These are phyloP conservation scores for Globisporangium carolinianum DNA, from an alignment of 352 stramenopile species.

Conservation along the genomic window DNA sequence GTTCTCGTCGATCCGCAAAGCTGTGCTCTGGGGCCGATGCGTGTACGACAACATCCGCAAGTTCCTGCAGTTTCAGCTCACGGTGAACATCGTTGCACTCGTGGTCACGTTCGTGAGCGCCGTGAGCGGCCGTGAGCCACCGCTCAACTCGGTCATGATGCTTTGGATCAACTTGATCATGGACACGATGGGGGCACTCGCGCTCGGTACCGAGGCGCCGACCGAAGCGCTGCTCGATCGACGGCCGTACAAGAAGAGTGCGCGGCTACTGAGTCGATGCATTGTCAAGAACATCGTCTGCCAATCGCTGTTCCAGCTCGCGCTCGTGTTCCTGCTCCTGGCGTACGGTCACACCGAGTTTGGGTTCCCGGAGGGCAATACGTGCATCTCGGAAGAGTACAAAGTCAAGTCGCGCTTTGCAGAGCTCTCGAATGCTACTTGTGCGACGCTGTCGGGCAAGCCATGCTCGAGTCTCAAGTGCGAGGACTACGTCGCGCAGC, in stretches of 20 bases:
- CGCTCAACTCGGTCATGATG: conserved; percentile 84
- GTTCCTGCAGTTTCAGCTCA: conserved; percentile 82
- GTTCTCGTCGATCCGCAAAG: conserved; percentile 78
- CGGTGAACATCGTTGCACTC: conserved; percentile 78
- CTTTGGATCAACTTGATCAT: conserved; percentile 88
- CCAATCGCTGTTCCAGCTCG: conserved; percentile 69
- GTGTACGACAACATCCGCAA: conserved; percentile 86
- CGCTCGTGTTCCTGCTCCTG: conserved; percentile 81
- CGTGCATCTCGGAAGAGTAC: conserved; percentile 37
- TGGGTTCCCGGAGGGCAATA: conserved; percentile 50
- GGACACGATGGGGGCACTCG: conserved; percentile 75
- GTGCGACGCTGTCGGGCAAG: conserved; percentile 36
- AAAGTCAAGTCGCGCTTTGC: conserved; percentile 43
- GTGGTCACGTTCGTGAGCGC: conserved; percentile 74
- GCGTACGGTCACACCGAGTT: conserved; percentile 49
- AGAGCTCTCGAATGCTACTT: conserved; percentile 28
- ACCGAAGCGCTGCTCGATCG: conserved; percentile 58
- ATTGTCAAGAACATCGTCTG: conserved; percentile 78
- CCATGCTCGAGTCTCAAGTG: conserved; percentile 44
- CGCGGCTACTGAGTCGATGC: conserved; percentile 40
- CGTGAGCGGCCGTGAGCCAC: conserved; percentile 77
- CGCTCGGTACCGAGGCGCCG: conserved; percentile 62
- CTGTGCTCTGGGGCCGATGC: conserved; percentile 71
- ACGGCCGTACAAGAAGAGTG: conserved; percentile 65
- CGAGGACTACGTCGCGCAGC: conserved; percentile 48